A percentile compares a stretch with the other conserved stretches of the same genome.
These are phyloP conservation scores for Fusarium sp. DNA, from an alignment of 2,329 filamentous ascomycete genomes.

Conservation along the genomic window DNA sequence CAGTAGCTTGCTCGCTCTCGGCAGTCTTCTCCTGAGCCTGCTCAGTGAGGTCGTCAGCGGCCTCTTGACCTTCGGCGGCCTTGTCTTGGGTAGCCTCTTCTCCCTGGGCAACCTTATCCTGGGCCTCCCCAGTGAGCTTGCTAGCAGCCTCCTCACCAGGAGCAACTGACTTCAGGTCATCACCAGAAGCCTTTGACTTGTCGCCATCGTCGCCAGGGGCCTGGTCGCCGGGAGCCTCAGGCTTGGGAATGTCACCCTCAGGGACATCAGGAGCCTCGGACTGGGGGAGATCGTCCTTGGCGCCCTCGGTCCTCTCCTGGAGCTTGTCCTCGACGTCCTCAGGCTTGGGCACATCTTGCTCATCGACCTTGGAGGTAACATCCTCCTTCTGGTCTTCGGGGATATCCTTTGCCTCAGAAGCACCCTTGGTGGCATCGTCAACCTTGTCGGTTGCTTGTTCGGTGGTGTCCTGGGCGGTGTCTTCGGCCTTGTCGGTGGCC, in stretches of 20 bases:
- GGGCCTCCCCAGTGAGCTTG: constrained; percentile 37
- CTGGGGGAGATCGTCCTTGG: constrained; percentile 24
- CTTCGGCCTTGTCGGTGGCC: constrained; percentile 23
- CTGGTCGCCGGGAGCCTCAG: constrained; percentile 2
- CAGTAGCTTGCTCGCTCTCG: constrained; percentile 18
- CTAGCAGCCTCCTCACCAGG: constrained; percentile 43
- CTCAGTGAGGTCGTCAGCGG: constrained; percentile 41
- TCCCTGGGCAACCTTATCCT: constrained; percentile 31
- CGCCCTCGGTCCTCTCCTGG: constrained; percentile 26
- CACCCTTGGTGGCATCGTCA: background rate
- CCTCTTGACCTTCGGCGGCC: constrained; percentile 3
- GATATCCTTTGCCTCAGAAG: constrained; percentile 2
- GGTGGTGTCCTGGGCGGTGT: constrained; percentile 27
- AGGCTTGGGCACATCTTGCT: constrained; percentile 28
- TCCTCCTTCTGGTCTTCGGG: constrained; percentile 31
- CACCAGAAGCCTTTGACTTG: constrained; percentile 32
- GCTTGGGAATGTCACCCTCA: constrained; percentile 6
- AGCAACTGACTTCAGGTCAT: constrained; percentile 56
- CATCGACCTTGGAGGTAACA: constrained; percentile 24
- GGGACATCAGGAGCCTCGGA: constrained; percentile 15
- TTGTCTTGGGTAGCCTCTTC: constrained; percentile 3
- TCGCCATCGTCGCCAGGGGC: constrained; percentile 1
- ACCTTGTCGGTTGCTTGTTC: background rate
- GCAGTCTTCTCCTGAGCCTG: constrained; percentile 15
- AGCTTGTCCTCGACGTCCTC: constrained; percentile 23